These are phyloP conservation scores for Pilaira anomala DNA, from an alignment of 192 early-diverging fungal genomes.

Conservation along the genomic window DNA sequence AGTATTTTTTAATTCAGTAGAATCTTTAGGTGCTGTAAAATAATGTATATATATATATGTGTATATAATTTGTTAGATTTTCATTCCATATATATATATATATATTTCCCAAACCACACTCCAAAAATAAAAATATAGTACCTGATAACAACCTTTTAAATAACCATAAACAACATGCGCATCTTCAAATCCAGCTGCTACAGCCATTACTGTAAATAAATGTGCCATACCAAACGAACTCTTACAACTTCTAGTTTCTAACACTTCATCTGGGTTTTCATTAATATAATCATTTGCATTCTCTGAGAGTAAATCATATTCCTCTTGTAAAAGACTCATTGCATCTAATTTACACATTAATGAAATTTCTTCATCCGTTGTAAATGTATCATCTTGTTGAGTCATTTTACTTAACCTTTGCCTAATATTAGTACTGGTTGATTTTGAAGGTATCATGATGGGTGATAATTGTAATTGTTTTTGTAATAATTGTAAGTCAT, in stretches of 20 bases:
- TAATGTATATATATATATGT: too few species aligned
- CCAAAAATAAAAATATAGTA: too few species aligned
- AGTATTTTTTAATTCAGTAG: not conserved
- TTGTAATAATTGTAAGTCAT: slow-evolving; percentile 9
- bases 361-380: not conserved
- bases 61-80: too few species aligned
- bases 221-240: slow-evolving; percentile 50
- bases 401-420: not conserved
- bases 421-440: not conserved
- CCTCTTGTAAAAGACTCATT: slow-evolving; percentile 12
- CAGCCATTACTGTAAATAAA: slow-evolving; percentile 52
- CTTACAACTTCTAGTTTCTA: slow-evolving; percentile 35
- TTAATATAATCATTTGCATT: not conserved
- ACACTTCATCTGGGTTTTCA: slow-evolving; percentile 42
- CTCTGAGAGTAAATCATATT: not conserved
- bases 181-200: slow-evolving; percentile 48
- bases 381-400: not conserved
- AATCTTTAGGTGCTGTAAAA: slow-evolving; percentile 21
- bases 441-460: not conserved
- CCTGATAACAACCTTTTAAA: slow-evolving; percentile 28
- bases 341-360: not conserved
- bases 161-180: slow-evolving; percentile 46
- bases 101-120: too few species aligned
- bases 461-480: not conserved
- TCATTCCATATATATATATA: not conserved